Evolutionary conservation across 495 filamentous ascomycete genomes (phyloP).

Genomic region (Hypoxylon trugodes): DNA sequence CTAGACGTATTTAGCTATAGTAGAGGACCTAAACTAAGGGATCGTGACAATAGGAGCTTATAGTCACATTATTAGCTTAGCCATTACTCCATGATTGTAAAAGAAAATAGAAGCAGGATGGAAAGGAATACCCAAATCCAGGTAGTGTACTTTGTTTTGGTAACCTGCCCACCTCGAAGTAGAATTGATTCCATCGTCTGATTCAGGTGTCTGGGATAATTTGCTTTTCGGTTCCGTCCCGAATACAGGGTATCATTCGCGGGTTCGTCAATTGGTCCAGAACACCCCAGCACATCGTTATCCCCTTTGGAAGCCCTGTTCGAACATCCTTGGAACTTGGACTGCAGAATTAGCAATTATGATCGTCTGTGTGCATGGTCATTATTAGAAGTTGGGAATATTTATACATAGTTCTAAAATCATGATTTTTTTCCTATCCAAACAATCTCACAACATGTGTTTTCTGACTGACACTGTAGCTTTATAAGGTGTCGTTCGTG

Average conservation of each 20-base stretch:
- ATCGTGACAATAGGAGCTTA: conserved; percentile 1
- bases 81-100: neutral
- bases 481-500: neutral
- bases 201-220: conserved; percentile 7
- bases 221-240: conserved; percentile 12
- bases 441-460: neutral
- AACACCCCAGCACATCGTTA: neutral
- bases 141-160: neutral
- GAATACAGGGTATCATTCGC: conserved; percentile 1
- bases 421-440: neutral
- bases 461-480: neutral
- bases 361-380: conserved; percentile 16
- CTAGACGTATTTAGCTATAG: too few relatives aligned
- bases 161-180: neutral
- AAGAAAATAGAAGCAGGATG: conserved; percentile 15
- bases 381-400: neutral
- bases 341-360: conserved; percentile 22
- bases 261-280: conserved; percentile 15
- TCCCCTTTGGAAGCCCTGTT: conserved; percentile 12
- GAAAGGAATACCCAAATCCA: conserved; percentile 22
- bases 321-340: too few relatives aligned
- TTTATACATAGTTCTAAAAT: conserved; percentile 6
- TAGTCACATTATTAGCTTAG: neutral
- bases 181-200: conserved; percentile 9
- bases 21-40: neutral